Evolutionary conservation across 2,329 filamentous ascomycete species (phyloP).

Genomic region (Penicillium sp.): DNA sequence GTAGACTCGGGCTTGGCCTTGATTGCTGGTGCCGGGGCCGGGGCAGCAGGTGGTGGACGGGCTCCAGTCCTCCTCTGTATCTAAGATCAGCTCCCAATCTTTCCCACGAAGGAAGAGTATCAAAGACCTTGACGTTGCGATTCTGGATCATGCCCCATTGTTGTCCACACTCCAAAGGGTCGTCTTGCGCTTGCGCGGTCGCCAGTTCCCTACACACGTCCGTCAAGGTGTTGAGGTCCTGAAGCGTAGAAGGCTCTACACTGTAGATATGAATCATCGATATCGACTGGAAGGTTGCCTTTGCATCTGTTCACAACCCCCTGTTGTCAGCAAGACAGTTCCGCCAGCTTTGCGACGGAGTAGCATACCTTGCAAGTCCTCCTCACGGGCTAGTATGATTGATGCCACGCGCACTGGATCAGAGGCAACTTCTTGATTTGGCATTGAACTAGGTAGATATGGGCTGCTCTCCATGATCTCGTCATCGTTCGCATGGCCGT

Average conservation of each 20-base stretch:
- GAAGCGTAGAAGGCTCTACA: conserved; percentile 69
- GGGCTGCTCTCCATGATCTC: conserved; percentile 65
- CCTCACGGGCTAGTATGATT: conserved; percentile 70
- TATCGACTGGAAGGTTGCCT: conserved; percentile 71
- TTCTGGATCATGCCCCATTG: conserved; percentile 77
- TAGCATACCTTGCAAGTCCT: conserved; percentile 66
- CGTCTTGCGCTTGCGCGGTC: conserved; percentile 58
- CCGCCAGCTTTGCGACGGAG: neutral
- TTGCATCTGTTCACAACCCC: conserved; percentile 55
- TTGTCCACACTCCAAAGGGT: conserved; percentile 60
- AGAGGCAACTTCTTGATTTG: conserved; percentile 53
- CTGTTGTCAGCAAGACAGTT: conserved; percentile 1
- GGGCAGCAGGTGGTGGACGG: conserved; percentile 36
- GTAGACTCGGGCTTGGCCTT: conserved; percentile 36
- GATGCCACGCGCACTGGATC: conserved; percentile 59
- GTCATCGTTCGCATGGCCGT: conserved; percentile 62
- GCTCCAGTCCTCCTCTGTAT: conserved; percentile 51
- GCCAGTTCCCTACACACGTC: conserved; percentile 68
- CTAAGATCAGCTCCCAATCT: neutral
- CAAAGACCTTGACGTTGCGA: conserved; percentile 60
- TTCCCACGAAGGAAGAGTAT: neutral
- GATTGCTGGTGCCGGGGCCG: conserved; percentile 34
- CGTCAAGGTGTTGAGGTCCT: conserved; percentile 71
- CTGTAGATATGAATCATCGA: conserved; percentile 86
- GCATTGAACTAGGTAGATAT: conserved; percentile 67